A percentile compares a stretch with the other conserved stretches of the same genome.
Evolutionary conservation across 2,329 filamentous ascomycete species (phyloP).

Genomic region (Passalora sequoiae): DNA sequence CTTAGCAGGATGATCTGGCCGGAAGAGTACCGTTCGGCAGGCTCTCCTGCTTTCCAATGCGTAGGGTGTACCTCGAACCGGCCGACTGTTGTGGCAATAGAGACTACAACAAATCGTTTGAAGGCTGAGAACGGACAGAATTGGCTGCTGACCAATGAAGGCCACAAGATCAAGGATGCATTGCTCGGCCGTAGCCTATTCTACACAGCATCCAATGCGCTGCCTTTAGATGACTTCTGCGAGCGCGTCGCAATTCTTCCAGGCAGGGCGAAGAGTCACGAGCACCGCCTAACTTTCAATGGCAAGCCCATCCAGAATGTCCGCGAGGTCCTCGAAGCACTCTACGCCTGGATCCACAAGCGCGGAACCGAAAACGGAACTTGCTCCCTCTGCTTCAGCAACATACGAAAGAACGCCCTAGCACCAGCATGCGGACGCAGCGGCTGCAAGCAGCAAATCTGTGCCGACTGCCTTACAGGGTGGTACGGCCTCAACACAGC

Average conservation of each 20-base stretch:
- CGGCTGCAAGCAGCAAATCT: conserved; percentile 12
- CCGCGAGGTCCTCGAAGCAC: neutral
- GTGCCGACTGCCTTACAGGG: conserved; percentile 3
- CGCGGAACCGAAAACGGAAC: conserved; percentile 9
- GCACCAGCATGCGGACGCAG: conserved; percentile 10
- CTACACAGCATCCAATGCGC: conserved; percentile 5
- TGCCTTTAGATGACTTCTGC: conserved; percentile 5
- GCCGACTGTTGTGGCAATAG: conserved; percentile 3
- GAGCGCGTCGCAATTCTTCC: conserved; percentile 10
- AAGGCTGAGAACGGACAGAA: conserved; percentile 6
- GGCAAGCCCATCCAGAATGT: too few relatives aligned
- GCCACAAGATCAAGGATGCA: conserved; percentile 4
- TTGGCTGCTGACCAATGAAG: conserved; percentile 8
- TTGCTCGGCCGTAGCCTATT: conserved; percentile 6
- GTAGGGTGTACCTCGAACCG: conserved; percentile 8
- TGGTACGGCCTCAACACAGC: conserved; percentile 14
- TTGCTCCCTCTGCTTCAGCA: conserved; percentile 13
- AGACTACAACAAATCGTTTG: conserved; percentile 9
- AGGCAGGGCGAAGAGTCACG: conserved; percentile 1
- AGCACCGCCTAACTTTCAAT: too few relatives aligned
- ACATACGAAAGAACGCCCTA: conserved; percentile 4
- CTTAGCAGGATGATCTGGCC: conserved; percentile 13
- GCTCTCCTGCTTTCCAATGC: conserved; percentile 3
- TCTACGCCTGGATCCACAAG: conserved; percentile 6
- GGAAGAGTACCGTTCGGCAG: conserved; percentile 11